phyloP scores from a whole-genome alignment of 257 asterid genomes.

The Jacaranda copaia region DNA sequence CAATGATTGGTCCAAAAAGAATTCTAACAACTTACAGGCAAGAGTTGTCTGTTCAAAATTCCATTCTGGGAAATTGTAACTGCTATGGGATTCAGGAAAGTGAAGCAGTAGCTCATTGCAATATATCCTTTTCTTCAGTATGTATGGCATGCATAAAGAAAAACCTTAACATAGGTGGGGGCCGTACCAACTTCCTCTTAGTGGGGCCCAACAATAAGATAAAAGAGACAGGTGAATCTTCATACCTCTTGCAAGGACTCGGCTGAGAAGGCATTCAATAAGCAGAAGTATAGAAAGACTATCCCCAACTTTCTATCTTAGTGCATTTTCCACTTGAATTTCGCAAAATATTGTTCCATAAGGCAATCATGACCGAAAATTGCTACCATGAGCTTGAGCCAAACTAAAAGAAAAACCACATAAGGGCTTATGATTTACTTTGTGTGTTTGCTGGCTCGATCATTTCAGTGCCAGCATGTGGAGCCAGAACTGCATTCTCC shows the following conservation, averaged over 20 bases:
- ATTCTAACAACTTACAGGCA: background rate
- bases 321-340: constrained; percentile 3
- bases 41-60: background rate
- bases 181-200: background rate
- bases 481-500: constrained; percentile 36
- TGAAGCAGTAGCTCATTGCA: background rate
- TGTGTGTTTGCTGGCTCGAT: constrained; percentile 32
- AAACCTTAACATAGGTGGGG: background rate
- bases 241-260: background rate
- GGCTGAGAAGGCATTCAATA: background rate
- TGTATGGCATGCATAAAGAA: background rate
- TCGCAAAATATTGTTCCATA: background rate
- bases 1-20: background rate
- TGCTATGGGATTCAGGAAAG: background rate
- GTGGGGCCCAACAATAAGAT: background rate
- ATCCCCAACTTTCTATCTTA: background rate
- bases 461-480: constrained; percentile 28
- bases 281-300: background rate
- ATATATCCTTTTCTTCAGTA: background rate
- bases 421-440: constrained; percentile 1
- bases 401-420: background rate
- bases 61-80: background rate
- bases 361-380: background rate
- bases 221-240: background rate
- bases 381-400: background rate